phyloP scores from a whole-genome alignment of 306 rosid species.

The Lathyrus tuberosus region DNA sequence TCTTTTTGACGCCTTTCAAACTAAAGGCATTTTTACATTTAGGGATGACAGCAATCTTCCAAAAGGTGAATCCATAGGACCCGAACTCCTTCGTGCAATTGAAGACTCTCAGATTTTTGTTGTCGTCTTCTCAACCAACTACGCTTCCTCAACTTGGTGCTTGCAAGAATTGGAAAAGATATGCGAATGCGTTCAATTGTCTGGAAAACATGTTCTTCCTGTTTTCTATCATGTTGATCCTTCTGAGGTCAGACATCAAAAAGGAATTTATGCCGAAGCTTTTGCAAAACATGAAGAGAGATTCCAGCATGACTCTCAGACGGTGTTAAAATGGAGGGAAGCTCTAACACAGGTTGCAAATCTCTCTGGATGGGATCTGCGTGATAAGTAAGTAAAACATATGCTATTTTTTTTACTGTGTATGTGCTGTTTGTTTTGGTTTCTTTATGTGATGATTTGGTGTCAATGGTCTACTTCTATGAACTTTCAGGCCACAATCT shows the following conservation, averaged over 20 bases:
- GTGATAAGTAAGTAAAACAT: no score
- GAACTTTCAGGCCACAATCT: background rate
- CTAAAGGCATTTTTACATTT: no score
- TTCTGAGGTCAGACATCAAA: constrained; percentile 2
- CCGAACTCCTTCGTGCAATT: no score
- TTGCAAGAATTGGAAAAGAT: no score
- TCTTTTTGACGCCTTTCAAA: no score
- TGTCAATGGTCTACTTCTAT: background rate
- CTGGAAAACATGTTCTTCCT: background rate
- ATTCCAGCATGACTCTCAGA: background rate
- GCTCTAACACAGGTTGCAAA: background rate
- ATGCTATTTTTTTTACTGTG: background rate
- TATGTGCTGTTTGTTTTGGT: background rate
- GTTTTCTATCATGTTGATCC: constrained; percentile 22
- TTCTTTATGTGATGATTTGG: background rate
- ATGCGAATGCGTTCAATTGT: background rate
- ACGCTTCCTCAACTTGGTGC: no score
- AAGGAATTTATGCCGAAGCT: background rate
- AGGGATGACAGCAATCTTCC: no score
- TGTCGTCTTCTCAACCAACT: no score
- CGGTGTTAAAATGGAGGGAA: constrained; percentile 1
- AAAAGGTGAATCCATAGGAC: no score
- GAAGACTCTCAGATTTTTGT: no score
- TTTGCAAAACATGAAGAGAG: background rate
- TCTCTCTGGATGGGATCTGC: constrained; percentile 33